Conservation (phyloP, 352 stramenopile species). For the Globisporangium carolinianum region DNA sequence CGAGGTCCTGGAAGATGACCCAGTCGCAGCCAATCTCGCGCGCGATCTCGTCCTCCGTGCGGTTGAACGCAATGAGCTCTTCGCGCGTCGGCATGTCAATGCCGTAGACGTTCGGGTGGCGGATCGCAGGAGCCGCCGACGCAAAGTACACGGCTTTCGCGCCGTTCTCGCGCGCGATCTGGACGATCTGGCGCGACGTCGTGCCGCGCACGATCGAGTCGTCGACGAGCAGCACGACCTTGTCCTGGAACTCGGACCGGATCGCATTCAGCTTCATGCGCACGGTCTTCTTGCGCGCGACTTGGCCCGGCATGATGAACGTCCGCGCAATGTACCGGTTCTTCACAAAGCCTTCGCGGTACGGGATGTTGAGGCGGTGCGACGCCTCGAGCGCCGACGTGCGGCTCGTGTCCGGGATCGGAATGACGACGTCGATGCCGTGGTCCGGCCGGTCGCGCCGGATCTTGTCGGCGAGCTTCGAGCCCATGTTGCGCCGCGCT, state of each 20-base stretch:
- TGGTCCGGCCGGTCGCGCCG: conserved; percentile 88
- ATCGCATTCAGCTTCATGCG: conserved; percentile 99
- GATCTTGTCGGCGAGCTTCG: conserved; percentile 96
- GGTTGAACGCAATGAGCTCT: conserved; percentile 97
- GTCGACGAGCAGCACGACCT: conserved; percentile 98
- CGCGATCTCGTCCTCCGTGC: conserved; percentile 92
- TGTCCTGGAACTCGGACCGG: conserved; percentile 85
- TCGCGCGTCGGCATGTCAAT: conserved; percentile 98
- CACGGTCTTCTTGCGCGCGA: conserved; percentile 94
- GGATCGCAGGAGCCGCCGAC: conserved; percentile 95
- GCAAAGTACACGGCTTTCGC: conserved; percentile 95
- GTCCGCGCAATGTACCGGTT: conserved; percentile 99
- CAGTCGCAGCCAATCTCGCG: conserved; percentile 93
- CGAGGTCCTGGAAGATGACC: conserved; percentile 91
- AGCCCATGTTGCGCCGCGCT: conserved; percentile 96
- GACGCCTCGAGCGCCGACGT: conserved; percentile 93
- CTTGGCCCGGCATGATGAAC: conserved; percentile 99
- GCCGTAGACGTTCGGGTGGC: conserved; percentile 99
- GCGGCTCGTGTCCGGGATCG: conserved; percentile 97
- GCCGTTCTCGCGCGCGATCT: conserved; percentile 97
- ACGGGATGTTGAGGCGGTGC: conserved; percentile 84
- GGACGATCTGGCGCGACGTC: conserved; percentile 96
- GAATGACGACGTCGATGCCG: conserved; percentile 97
- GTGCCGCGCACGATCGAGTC: conserved; percentile 99
- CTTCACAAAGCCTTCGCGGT: conserved; percentile 98